These are phyloP conservation scores for Mycena galopus DNA, from an alignment of 768 basidiomycete genomes.

Conservation along the genomic window DNA sequence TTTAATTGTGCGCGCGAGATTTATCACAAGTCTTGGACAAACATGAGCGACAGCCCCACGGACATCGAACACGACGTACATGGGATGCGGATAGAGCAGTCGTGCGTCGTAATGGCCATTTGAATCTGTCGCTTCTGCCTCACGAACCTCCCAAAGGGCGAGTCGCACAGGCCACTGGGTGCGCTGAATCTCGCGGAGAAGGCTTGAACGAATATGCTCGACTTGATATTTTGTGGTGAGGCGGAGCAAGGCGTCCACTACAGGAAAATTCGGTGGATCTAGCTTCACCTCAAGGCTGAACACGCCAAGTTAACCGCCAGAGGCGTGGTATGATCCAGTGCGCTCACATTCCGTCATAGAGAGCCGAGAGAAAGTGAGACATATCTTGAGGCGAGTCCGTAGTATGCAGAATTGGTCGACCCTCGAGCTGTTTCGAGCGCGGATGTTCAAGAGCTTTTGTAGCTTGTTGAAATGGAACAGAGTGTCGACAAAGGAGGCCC, in stretches of 20 bases:
- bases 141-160: slow-evolving; percentile 74
- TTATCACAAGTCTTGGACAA: slow-evolving; percentile 69
- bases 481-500: slow-evolving; percentile 76
- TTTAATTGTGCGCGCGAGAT: slow-evolving; percentile 69
- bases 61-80: slow-evolving; percentile 57
- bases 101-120: slow-evolving; percentile 71
- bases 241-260: slow-evolving; percentile 68
- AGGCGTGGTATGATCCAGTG: background rate
- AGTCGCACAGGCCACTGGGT: slow-evolving; percentile 73
- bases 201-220: slow-evolving; percentile 66
- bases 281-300: slow-evolving; percentile 61
- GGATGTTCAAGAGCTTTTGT: slow-evolving; percentile 49
- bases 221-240: slow-evolving; percentile 76
- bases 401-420: slow-evolving; percentile 66
- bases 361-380: slow-evolving; percentile 67
- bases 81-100: slow-evolving; percentile 71
- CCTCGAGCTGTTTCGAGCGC: slow-evolving; percentile 62
- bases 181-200: slow-evolving; percentile 64
- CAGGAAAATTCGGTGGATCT: slow-evolving; percentile 64
- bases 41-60: slow-evolving; percentile 20
- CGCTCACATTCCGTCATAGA: slow-evolving; percentile 81
- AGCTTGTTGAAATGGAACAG: slow-evolving; percentile 59
- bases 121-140: slow-evolving; percentile 64
- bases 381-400: slow-evolving; percentile 70
- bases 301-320: slow-evolving; percentile 32